Percentiles rank a stretch among this genome's conserved stretches.
Evolutionary conservation across 208 protist species (phyloP).

Genomic region (Leptomonas seymouri): DNA sequence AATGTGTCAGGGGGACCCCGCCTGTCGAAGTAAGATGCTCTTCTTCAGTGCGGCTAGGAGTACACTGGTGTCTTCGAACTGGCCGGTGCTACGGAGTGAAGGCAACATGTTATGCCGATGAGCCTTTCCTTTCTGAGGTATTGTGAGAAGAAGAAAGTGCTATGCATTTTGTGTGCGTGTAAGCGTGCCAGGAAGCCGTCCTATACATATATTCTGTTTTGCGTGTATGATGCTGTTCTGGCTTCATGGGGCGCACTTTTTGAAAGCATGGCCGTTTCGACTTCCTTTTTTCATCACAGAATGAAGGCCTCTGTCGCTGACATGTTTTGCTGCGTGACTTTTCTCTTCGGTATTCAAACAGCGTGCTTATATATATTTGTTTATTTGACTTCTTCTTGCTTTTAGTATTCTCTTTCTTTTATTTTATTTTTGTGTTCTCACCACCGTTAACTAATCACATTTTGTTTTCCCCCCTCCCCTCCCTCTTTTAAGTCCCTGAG

Average conservation of each 20-base stretch:
- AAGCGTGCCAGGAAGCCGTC: not conserved
- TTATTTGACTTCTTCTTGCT: not conserved
- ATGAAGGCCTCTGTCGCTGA: not conserved
- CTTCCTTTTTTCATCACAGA: too few relatives aligned
- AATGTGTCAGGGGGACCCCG: constrained; percentile 19
- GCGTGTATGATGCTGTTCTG: not conserved
- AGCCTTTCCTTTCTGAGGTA: not conserved
- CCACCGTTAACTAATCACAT: constrained; percentile 13
- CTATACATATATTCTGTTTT: not conserved
- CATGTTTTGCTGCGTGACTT: constrained; percentile 11
- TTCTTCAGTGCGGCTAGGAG: constrained; percentile 34
- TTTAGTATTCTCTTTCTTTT: constrained; percentile 9
- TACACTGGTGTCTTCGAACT: constrained; percentile 41
- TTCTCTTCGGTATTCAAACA: constrained; percentile 28
- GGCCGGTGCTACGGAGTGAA: constrained; percentile 24
- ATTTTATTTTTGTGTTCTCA: constrained; percentile 11
- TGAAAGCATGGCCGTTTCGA: too few relatives aligned
- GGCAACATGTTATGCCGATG: too few relatives aligned
- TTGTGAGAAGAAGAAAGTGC: not conserved
- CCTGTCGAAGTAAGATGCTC: constrained; percentile 38
- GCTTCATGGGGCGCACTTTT: not conserved
- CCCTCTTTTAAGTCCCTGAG: not conserved
- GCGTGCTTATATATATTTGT: too few relatives aligned
- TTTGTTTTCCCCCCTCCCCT: not conserved
- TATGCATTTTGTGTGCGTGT: not conserved